Evolutionary conservation across 2,329 filamentous ascomycete genomes (phyloP).

Genomic region (Ophiostoma montium): DNA sequence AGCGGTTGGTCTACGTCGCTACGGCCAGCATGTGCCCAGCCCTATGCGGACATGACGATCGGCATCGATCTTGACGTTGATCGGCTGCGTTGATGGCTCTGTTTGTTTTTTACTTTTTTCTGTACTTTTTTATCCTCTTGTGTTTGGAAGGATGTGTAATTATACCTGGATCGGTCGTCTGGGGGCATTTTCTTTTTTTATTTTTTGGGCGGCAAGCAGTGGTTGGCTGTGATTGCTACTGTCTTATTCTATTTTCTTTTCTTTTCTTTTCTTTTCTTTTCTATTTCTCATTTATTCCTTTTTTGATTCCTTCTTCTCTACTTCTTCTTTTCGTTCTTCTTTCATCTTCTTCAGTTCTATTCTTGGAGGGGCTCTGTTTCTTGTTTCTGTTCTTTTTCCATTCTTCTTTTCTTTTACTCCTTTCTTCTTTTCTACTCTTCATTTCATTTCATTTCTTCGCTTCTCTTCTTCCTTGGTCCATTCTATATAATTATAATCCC

Average conservation of each 20-base stretch:
- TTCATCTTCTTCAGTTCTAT: neutral
- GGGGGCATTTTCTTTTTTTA: no score
- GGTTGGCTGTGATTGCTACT: neutral
- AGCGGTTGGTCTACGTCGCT: no score
- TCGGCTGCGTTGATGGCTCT: no score
- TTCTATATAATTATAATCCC: neutral
- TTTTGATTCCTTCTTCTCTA: neutral
- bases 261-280: neutral
- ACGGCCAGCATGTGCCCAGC: neutral
- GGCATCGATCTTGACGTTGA: constrained; percentile 2
- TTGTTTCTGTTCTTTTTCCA: no score
- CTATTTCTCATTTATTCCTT: neutral
- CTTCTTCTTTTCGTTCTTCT: neutral
- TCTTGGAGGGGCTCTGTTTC: no score
- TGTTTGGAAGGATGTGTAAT: no score
- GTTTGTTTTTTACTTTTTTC: no score
- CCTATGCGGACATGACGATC: constrained; percentile 6
- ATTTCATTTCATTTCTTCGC: neutral
- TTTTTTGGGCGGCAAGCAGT: no score
- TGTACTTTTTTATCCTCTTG: no score
- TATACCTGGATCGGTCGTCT: no score
- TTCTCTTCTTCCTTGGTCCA: neutral
- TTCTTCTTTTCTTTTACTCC: no score
- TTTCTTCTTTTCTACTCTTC: neutral
- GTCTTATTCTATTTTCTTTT: neutral